Conservation (phyloP, 2,329 filamentous ascomycete species). For the Epichloe coenophiala region DNA sequence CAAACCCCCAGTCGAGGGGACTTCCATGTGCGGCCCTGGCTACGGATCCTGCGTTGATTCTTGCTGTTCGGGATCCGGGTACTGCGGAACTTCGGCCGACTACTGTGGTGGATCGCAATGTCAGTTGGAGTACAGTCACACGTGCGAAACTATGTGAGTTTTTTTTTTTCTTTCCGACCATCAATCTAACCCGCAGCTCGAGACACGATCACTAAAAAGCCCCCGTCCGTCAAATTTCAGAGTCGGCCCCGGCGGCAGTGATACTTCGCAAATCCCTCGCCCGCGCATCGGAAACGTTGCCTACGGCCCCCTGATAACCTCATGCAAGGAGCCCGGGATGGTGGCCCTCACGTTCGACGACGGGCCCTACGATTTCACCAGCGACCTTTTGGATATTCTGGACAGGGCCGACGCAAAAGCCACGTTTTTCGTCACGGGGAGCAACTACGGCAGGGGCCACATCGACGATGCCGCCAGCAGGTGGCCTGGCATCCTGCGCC, state of each 20-base stretch:
- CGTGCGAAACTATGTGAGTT: conserved; percentile 28
- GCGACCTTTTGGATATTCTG: conserved; percentile 25
- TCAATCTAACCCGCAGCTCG: no score
- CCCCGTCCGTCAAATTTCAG: no score
- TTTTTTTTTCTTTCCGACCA: no score
- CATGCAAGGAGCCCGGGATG: conserved; percentile 20
- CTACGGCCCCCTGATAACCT: conserved; percentile 21
- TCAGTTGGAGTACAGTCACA: conserved; percentile 25
- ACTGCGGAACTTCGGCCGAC: conserved; percentile 21
- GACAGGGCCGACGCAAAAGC: conserved; percentile 18
- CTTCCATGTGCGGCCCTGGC: conserved; percentile 18
- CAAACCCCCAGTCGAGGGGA: not conserved
- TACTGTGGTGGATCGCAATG: conserved; percentile 25
- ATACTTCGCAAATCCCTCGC: conserved; percentile 19
- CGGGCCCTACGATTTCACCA: conserved; percentile 29
- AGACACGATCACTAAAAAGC: no score
- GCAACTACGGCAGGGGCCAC: conserved; percentile 25
- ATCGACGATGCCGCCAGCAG: conserved; percentile 24
- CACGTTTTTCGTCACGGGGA: conserved; percentile 30
- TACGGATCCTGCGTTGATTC: conserved; percentile 20
- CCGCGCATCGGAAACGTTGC: conserved; percentile 21
- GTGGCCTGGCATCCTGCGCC: conserved; percentile 24
- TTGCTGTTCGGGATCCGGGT: conserved; percentile 25
- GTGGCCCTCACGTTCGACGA: conserved; percentile 35
- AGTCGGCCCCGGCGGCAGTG: conserved; percentile 14